Percentiles rank a stretch among this genome's conserved stretches.
Evolutionary conservation across 495 filamentous ascomycete species (phyloP).

Genomic region (Xylaria castorea): DNA sequence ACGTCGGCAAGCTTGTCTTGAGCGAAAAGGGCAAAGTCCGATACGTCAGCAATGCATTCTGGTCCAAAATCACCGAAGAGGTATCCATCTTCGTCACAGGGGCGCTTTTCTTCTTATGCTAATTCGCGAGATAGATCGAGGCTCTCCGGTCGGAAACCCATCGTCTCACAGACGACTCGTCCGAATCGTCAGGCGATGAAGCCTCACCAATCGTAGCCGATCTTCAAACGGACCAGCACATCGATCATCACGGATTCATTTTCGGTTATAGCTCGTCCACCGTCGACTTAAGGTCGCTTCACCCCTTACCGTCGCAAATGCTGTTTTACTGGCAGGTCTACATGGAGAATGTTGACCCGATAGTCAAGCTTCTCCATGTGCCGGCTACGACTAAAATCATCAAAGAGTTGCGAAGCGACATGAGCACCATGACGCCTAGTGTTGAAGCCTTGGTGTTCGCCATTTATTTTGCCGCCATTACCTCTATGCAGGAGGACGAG

Average conservation of each 20-base stretch:
- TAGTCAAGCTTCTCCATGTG: constrained; percentile 72
- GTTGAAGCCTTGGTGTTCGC: constrained; percentile 78
- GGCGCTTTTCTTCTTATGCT: constrained; percentile 14
- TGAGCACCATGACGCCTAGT: constrained; percentile 63
- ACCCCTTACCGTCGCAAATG: constrained; percentile 67
- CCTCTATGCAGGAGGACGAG: constrained; percentile 67
- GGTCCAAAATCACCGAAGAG: constrained; percentile 88
- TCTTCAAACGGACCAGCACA: constrained; percentile 37
- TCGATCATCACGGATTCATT: constrained; percentile 71
- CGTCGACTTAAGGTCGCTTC: constrained; percentile 54
- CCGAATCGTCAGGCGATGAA: constrained; percentile 60
- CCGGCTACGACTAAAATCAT: constrained; percentile 62
- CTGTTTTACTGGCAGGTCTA: constrained; percentile 73
- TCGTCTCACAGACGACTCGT: constrained; percentile 70
- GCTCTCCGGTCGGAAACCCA: constrained; percentile 75
- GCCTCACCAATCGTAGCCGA: constrained; percentile 56
- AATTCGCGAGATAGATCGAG: constrained; percentile 60
- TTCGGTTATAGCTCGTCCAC: constrained; percentile 70
- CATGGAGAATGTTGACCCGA: constrained; percentile 72
- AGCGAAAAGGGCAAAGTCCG: constrained; percentile 78
- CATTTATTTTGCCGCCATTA: constrained; percentile 78
- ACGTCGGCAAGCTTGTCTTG: constrained; percentile 79
- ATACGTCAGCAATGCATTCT: constrained; percentile 89
- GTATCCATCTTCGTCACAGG: constrained; percentile 48
- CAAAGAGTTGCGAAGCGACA: constrained; percentile 53